A percentile compares a stretch with the other conserved stretches of the same genome.
Evolutionary conservation across 345 rosid genomes (phyloP).

Genomic region (Anacardium occidentale): DNA sequence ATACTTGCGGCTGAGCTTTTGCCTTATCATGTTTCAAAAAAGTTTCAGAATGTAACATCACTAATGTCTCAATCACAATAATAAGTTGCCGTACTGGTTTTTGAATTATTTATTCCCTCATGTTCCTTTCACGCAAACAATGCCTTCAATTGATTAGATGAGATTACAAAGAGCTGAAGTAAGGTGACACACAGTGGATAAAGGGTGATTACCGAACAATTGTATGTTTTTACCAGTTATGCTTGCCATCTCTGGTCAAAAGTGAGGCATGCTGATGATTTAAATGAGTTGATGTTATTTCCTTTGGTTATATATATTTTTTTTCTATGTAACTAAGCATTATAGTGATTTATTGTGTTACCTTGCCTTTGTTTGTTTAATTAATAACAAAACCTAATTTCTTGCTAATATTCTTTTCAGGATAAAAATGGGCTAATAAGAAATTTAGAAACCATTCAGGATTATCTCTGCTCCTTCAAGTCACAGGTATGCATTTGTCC

Average conservation of each 20-base stretch:
- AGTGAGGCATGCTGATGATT: not conserved
- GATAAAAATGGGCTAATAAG: slow-evolving; percentile 72
- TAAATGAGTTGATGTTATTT: slow-evolving; percentile 1
- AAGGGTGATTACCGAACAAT: not conserved
- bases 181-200: not conserved
- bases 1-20: not conserved
- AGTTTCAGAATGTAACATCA: not conserved
- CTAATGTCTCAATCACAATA: not conserved
- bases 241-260: not conserved
- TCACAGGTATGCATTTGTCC: slow-evolving; percentile 59
- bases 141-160: not conserved
- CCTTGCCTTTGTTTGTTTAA: not conserved
- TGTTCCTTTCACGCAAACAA: not conserved
- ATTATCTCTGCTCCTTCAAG: slow-evolving; percentile 83
- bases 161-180: not conserved
- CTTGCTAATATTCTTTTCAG: slow-evolving; percentile 32
- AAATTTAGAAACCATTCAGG: slow-evolving; percentile 81
- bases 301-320: not conserved
- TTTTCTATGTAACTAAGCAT: not conserved
- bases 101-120: not conserved
- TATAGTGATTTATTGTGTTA: not conserved
- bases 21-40: not conserved
- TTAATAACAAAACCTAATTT: not conserved
- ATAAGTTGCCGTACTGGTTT: not conserved
- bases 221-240: not conserved